These are phyloP conservation scores for Colletotrichum sp. DNA, from an alignment of 2,329 filamentous ascomycete genomes.

Conservation along the genomic window DNA sequence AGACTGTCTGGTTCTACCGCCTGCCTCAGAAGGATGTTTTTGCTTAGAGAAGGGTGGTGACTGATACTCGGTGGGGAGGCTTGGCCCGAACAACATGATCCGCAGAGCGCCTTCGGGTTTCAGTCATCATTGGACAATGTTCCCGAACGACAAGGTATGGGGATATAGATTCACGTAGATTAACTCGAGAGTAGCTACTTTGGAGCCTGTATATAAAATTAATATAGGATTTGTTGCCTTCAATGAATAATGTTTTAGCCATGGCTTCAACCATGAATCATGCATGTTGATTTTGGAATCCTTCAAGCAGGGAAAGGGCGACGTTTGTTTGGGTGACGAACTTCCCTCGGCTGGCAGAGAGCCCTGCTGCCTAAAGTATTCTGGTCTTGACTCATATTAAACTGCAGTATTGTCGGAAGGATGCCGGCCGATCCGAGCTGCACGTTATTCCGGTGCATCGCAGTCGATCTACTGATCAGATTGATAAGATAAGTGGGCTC, in stretches of 20 bases:
- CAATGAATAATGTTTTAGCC: no score
- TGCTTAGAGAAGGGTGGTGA: neutral
- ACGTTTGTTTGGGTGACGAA: neutral
- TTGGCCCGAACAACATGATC: accelerated
- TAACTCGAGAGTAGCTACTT: no score
- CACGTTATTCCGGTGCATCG: accelerated
- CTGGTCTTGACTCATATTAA: neutral
- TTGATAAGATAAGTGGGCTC: neutral
- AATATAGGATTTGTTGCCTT: no score
- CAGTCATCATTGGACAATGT: neutral
- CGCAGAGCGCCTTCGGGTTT: neutral
- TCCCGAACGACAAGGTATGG: accelerated
- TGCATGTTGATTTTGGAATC: neutral
- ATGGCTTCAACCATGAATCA: accelerated
- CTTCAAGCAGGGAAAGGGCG: accelerated
- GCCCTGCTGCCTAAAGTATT: neutral
- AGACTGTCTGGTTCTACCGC: conserved; percentile 5
- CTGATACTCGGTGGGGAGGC: neutral
- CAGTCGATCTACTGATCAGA: neutral
- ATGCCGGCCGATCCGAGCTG: no score
- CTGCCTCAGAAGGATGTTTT: neutral
- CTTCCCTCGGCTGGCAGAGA: neutral
- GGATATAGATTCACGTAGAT: no score
- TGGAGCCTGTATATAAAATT: no score
- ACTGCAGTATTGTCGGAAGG: neutral